These are phyloP conservation scores for Agaricus subrufescens DNA, from an alignment of 768 basidiomycete genomes.

Conservation along the genomic window DNA sequence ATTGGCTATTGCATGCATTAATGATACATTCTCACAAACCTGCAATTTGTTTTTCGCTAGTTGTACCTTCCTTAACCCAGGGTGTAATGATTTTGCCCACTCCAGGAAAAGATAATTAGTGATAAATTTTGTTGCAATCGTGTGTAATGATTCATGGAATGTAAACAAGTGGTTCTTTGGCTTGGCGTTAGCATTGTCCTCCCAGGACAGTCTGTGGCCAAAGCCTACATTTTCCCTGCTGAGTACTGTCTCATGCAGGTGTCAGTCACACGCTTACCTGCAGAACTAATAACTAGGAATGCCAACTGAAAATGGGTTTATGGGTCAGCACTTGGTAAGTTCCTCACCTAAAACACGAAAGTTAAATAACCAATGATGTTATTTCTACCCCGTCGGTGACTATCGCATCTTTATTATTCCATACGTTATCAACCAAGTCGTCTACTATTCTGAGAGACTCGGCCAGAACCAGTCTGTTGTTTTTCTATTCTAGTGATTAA, in stretches of 20 bases:
- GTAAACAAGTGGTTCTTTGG: constrained; percentile 42
- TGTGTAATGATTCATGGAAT: constrained; percentile 46
- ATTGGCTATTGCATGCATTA: background rate
- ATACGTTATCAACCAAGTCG: constrained; percentile 29
- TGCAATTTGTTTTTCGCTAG: constrained; percentile 39
- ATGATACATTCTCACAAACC: constrained; percentile 20
- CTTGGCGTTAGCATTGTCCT: constrained; percentile 26
- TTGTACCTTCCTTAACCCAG: constrained; percentile 17
- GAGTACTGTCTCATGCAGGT: background rate
- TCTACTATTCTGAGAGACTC: constrained; percentile 35
- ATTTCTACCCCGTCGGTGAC: constrained; percentile 46
- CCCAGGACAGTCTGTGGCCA: constrained; percentile 46
- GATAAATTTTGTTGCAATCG: constrained; percentile 32
- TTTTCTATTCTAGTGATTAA: constrained; percentile 24
- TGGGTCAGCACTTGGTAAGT: background rate
- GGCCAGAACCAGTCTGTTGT: constrained; percentile 48
- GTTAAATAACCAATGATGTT: constrained; percentile 42
- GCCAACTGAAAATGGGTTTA: constrained; percentile 35
- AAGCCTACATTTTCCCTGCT: constrained; percentile 31
- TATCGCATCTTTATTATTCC: constrained; percentile 22
- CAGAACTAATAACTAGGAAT: constrained; percentile 50
- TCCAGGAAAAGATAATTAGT: constrained; percentile 34
- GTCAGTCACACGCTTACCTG: constrained; percentile 28
- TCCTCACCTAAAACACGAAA: too few species aligned
- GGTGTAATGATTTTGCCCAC: constrained; percentile 31